Evolutionary conservation across 306 rosid genomes (phyloP).

Genomic region (Acacia confusa): DNA sequence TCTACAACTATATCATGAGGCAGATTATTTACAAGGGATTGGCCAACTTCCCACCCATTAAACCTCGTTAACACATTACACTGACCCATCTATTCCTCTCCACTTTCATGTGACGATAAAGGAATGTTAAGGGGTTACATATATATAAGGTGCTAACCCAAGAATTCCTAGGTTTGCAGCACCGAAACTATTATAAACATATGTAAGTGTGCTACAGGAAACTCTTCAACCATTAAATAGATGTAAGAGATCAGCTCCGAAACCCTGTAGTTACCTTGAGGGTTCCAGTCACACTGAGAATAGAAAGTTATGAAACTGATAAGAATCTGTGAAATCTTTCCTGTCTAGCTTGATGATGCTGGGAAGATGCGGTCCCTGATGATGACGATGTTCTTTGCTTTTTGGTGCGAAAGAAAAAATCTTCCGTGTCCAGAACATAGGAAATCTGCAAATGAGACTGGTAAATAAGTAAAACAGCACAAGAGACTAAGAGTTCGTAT

Average conservation of each 20-base stretch:
- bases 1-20: conserved; percentile 53
- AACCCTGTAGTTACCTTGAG: conserved; percentile 24
- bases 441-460: conserved; percentile 66
- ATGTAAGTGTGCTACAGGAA: conserved; percentile 30
- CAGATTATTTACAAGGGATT: conserved; percentile 63
- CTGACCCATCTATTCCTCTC: conserved; percentile 34
- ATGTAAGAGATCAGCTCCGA: conserved; percentile 24
- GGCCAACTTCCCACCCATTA: conserved; percentile 39
- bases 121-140: conserved; percentile 22
- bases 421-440: conserved; percentile 88
- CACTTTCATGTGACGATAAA: conserved; percentile 36
- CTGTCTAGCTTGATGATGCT: conserved; percentile 45
- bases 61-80: conserved; percentile 33
- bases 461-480: conserved; percentile 24
- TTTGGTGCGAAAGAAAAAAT: conserved; percentile 74
- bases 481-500: neutral
- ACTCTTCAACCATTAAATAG: conserved; percentile 23
- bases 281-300: conserved; percentile 5
- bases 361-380: conserved; percentile 30
- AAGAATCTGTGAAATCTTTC: conserved; percentile 70
- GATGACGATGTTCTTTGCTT: conserved; percentile 41
- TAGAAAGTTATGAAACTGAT: conserved; percentile 30
- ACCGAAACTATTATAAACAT: conserved; percentile 34
- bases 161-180: conserved; percentile 26
- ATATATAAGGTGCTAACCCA: conserved; percentile 27